Evolutionary conservation across 2,329 filamentous ascomycete species (phyloP), one percentile per base, ranked within the genome.

Genomic region (Alternaria rosae): DNA sequence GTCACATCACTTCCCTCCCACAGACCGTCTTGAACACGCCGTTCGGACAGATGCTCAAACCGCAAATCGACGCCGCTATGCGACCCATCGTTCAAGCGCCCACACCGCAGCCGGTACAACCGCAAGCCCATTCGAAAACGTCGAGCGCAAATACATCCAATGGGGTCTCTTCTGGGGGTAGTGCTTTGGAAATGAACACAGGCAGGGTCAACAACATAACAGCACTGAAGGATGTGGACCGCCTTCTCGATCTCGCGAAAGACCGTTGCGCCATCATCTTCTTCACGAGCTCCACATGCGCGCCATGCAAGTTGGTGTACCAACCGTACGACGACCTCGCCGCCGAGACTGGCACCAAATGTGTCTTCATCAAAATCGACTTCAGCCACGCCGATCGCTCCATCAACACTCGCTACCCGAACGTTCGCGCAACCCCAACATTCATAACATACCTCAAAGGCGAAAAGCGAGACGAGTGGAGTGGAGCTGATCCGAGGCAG

Each of bases 221-320:
- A 25, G 88, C 82, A 21, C 78, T 90, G 5, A 78, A 80, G 6
- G 86, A 90, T 26, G 80, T 95, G 1, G 85, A 92, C 38, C 81
- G 81, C 17, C 80, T 90, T 2, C 82, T 95, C 6, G 76, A 81
- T 1, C 81, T 82, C 2, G 91, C 91, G 0, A 84, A 84, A 26
- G 83, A 86, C 6, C 89, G 91, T 1, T 93, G 90, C 62, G 92
- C 92, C 0, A 87, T 94, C 38, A 85, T 97, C 59, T 97, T 97
- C 83, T 98, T 98, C 81, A 97, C 94, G 0, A 97, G 92, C 4
- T 87, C 91, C 3, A 95, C 90, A 3, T 97, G 94, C 74, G 86
- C 88, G 1, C 93, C 94, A 0, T 97, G 94, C 85, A 94, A 91
- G 77, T 81, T 88, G 15, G 85, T 94, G 3, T 96, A 97, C 71